Evolutionary conservation across 495 filamentous ascomycete species (phyloP).

Genomic region (Podospora tetraspora): DNA sequence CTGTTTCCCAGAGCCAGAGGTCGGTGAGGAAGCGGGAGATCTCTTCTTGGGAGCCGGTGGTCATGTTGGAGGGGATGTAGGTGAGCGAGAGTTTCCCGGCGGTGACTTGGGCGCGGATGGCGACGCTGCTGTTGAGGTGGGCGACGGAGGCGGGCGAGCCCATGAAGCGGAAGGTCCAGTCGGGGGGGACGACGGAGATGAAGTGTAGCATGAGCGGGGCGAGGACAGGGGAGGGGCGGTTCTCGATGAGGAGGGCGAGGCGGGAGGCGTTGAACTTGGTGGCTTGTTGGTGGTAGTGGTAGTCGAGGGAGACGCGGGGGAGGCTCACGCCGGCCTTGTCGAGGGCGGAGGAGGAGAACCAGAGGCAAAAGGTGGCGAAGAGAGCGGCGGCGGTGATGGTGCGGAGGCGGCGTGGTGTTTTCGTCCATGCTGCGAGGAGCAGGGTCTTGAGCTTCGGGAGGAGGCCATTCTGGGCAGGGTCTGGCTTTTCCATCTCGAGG

Average conservation of each 20-base stretch:
- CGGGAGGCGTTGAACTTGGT: slow-evolving; percentile 44
- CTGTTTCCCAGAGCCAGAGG: slow-evolving; percentile 41
- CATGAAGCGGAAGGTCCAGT: slow-evolving; percentile 52
- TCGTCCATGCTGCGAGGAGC: slow-evolving; percentile 26
- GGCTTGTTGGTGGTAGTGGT: slow-evolving; percentile 18
- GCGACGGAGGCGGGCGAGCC: slow-evolving; percentile 36
- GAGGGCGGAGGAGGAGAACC: slow-evolving; percentile 15
- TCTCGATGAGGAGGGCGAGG: slow-evolving; percentile 48
- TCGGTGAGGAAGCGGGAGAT: slow-evolving; percentile 43
- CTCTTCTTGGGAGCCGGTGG: slow-evolving; percentile 39
- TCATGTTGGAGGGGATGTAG: slow-evolving; percentile 42
- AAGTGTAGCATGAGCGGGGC: slow-evolving; percentile 47
- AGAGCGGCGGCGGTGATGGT: slow-evolving; percentile 19
- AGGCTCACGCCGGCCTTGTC: slow-evolving; percentile 16
- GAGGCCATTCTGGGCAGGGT: slow-evolving; percentile 10
- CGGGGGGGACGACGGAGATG: slow-evolving; percentile 47
- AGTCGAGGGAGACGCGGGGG: slow-evolving; percentile 30
- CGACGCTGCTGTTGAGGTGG: slow-evolving; percentile 33
- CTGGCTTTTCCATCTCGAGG: slow-evolving; percentile 5
- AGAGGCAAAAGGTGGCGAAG: slow-evolving; percentile 18
- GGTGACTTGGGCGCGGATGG: slow-evolving; percentile 34
- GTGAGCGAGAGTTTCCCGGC: slow-evolving; percentile 45
- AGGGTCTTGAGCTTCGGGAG: slow-evolving; percentile 22
- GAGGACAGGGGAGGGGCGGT: slow-evolving; percentile 39
- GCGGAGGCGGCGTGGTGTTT: slow-evolving; percentile 31